These are phyloP conservation scores for Erythrophleum ivorense DNA, from an alignment of 331 rosid genomes.

Conservation along the genomic window DNA sequence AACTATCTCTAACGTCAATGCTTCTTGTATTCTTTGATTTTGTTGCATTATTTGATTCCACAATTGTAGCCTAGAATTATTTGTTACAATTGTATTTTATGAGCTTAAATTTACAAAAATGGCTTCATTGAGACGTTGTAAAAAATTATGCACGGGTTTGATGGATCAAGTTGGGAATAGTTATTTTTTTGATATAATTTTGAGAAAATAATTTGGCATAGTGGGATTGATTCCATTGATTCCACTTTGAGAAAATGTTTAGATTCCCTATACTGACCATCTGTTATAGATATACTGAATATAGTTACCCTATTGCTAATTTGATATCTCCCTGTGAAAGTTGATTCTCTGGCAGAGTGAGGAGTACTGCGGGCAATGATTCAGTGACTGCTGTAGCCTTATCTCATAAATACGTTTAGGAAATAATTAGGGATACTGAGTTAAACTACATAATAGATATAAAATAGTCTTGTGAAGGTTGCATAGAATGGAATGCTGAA, in stretches of 20 bases:
- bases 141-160: not conserved
- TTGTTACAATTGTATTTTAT: not conserved
- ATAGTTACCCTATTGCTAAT: constrained; percentile 16
- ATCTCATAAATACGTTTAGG: not conserved
- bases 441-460: not conserved
- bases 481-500: not conserved
- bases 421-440: not conserved
- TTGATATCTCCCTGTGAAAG: not conserved
- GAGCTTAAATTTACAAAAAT: not conserved
- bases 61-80: not conserved
- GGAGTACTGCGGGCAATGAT: not conserved
- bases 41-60: constrained; percentile 9
- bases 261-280: not conserved
- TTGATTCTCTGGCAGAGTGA: not conserved
- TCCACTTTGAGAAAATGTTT: not conserved
- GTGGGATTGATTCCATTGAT: constrained; percentile 15
- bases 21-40: not conserved
- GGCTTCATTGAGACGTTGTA: not conserved
- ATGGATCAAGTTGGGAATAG: not conserved
- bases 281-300: constrained; percentile 21
- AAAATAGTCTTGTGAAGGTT: not conserved
- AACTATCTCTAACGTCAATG: not conserved
- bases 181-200: not conserved
- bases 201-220: constrained; percentile 20
- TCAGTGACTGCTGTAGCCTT: constrained; percentile 7